Percentiles rank a stretch among this genome's conserved stretches.
Conservation (phyloP, 2,329 filamentous ascomycete genomes). For the Anthostomella pinea region DNA sequence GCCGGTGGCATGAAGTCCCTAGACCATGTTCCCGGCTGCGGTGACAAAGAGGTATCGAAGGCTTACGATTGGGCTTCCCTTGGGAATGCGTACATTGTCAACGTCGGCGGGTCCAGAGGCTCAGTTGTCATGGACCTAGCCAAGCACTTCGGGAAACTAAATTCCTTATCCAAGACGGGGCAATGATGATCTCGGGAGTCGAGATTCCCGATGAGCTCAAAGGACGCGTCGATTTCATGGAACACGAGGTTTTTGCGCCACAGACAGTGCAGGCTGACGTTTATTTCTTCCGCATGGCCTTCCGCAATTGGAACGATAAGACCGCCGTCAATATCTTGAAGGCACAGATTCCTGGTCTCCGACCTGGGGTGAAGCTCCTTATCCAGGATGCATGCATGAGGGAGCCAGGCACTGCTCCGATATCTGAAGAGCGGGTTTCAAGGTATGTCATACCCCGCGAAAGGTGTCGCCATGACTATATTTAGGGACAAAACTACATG, state of each 20-base stretch:
- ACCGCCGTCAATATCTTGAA: slow-evolving; percentile 21
- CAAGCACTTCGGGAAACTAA: slow-evolving; percentile 16
- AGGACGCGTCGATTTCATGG: slow-evolving; percentile 21
- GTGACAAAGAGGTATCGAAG: slow-evolving; percentile 8
- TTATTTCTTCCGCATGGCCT: slow-evolving; percentile 22
- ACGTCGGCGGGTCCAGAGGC: slow-evolving; percentile 22
- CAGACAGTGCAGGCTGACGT: slow-evolving; percentile 23
- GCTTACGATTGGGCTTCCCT: slow-evolving; percentile 26
- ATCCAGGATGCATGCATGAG: slow-evolving; percentile 20
- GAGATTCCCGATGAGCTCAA: slow-evolving; percentile 19
- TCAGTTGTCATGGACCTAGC: slow-evolving; percentile 21
- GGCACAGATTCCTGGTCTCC: slow-evolving; percentile 24
- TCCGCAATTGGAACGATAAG: slow-evolving; percentile 23
- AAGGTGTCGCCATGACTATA: slow-evolving; percentile 2
- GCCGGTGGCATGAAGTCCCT: slow-evolving; percentile 9
- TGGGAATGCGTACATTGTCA: slow-evolving; percentile 14
- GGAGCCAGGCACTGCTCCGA: slow-evolving; percentile 10
- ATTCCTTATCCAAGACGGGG: slow-evolving; percentile 24
- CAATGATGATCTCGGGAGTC: slow-evolving; percentile 15
- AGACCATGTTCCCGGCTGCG: slow-evolving; percentile 17
- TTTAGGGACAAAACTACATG: slow-evolving; percentile 14
- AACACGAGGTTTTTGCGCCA: slow-evolving; percentile 20
- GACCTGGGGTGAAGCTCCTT: slow-evolving; percentile 20
- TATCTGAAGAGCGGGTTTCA: slow-evolving; percentile 15
- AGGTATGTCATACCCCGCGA: slow-evolving; percentile 11